Evolutionary conservation across 306 rosid species (phyloP), one percentile per base, ranked within the genome.

Genomic region (Sindora glabra): DNA sequence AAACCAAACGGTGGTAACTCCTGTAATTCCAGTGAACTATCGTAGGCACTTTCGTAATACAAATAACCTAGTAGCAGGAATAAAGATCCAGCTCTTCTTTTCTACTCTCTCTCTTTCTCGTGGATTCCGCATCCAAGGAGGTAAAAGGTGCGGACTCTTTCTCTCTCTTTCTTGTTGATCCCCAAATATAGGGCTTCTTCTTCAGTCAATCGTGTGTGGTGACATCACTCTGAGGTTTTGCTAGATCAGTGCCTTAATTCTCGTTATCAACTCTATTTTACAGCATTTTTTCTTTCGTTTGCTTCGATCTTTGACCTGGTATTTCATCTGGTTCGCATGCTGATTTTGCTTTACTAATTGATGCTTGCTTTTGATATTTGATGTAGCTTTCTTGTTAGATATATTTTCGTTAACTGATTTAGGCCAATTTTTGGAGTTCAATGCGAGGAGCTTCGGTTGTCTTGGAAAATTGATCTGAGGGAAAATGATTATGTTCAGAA

Each of bases 141-240:
- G 72, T 62, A 76, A 59, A 70, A 66, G 83, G 81, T 73, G 19
- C 64, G 33, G 42, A 67, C 68, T 55, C 13, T 44, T 5, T n/a
- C 24, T 46, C 21, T 48, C 53, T 18, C 26, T 49, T 33, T 56
- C 47, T 22, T 74, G 49, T 56, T 67, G 80, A 83, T 83, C 91
- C 97, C 84, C 79, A 88, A 91, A 83, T 87, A 84, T 83, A 87
- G 91, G 84, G 80, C 77, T 76, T 64, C 64, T 34, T 26, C 55
- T 53, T 39, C 12, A 27, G 54, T 34, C n/a, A n/a, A n/a, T n/a
- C n/a, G n/a, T n/a, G n/a, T n/a, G n/a, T n/a, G n/a, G n/a, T n/a
- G 12, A 16, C 52, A 67, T 18, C 10, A 9, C 63, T 59, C 39
- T 60, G n/a, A 49, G 21, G 70, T 45, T 72, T 62, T 23, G 12